Percentiles rank a stretch among this genome's conserved stretches.
phyloP scores from a whole-genome alignment of 2,329 filamentous ascomycete genomes.

The Xylaria hypoxylon region DNA sequence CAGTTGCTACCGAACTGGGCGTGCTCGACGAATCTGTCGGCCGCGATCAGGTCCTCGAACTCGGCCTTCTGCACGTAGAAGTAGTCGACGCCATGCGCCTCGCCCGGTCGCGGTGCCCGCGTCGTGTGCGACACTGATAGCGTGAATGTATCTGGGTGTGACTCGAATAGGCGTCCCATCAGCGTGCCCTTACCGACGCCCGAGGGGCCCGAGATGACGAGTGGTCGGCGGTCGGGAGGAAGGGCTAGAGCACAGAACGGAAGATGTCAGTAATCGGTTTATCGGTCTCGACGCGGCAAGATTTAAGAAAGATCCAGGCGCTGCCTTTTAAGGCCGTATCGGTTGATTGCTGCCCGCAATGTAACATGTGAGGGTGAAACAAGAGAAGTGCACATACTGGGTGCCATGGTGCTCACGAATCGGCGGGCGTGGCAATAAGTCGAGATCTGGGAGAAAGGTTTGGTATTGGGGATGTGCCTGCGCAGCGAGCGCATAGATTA shows the following conservation, averaged over 20 bases:
- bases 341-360: not conserved
- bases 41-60: constrained; percentile 75
- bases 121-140: constrained; percentile 82
- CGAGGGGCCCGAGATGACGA: constrained; percentile 83
- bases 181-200: constrained; percentile 87
- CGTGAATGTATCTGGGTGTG: constrained; percentile 62
- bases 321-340: constrained; percentile 8
- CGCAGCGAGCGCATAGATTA: constrained; percentile 31
- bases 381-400: constrained; percentile 44
- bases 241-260: constrained; percentile 30
- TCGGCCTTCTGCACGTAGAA: constrained; percentile 76
- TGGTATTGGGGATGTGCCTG: constrained; percentile 19
- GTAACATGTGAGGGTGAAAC: not conserved
- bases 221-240: constrained; percentile 67
- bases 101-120: constrained; percentile 77
- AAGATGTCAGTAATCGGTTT: constrained; percentile 14
- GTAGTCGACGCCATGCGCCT: constrained; percentile 83
- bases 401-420: constrained; percentile 48
- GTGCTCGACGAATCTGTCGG: constrained; percentile 83
- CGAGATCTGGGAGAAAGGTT: constrained; percentile 28
- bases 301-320: not conserved
- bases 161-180: constrained; percentile 75
- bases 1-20: constrained; percentile 86
- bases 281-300: not conserved
- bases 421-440: constrained; percentile 33